These are phyloP conservation scores for Geranium incanum DNA, from an alignment of 441 rosid species.

Conservation along the genomic window DNA sequence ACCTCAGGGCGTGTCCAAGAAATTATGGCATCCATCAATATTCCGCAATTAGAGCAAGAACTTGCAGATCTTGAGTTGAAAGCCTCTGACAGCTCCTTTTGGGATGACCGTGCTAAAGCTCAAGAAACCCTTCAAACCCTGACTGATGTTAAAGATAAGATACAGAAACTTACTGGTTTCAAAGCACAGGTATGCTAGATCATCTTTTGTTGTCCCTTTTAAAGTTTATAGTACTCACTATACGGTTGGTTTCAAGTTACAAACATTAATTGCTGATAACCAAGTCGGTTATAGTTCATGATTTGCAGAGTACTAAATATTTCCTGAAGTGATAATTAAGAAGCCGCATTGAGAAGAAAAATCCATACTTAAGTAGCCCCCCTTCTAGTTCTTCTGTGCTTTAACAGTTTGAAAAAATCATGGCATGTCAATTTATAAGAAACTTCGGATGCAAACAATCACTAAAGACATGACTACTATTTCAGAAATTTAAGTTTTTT, in stretches of 20 bases:
- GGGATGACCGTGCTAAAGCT: slow-evolving; percentile 79
- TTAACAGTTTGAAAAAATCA: too few species aligned
- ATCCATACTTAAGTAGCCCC: background rate
- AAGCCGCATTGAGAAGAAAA: background rate
- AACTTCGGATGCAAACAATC: background rate
- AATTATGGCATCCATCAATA: slow-evolving; percentile 48
- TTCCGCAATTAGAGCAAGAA: slow-evolving; percentile 49
- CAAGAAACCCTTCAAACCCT: slow-evolving; percentile 63
- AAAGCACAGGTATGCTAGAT: slow-evolving; percentile 42
- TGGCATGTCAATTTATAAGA: background rate
- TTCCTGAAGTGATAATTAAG: background rate
- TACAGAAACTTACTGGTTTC: slow-evolving; percentile 51
- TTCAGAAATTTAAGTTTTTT: too few species aligned
- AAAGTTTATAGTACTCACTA: background rate
- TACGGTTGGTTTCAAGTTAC: background rate
- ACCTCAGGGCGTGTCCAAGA: slow-evolving; percentile 63
- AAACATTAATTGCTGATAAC: background rate
- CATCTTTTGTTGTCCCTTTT: slow-evolving; percentile 1
- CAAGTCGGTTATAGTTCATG: background rate
- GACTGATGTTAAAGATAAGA: slow-evolving; percentile 69
- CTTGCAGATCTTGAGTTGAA: slow-evolving; percentile 49
- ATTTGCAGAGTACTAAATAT: background rate
- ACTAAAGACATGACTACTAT: background rate
- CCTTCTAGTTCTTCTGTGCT: too few species aligned
- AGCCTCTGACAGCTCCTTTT: slow-evolving; percentile 62